Base-by-base conservation (phyloP, 2,329 filamentous ascomycete species). In the Paraphaeosphaeria minitans region DNA sequence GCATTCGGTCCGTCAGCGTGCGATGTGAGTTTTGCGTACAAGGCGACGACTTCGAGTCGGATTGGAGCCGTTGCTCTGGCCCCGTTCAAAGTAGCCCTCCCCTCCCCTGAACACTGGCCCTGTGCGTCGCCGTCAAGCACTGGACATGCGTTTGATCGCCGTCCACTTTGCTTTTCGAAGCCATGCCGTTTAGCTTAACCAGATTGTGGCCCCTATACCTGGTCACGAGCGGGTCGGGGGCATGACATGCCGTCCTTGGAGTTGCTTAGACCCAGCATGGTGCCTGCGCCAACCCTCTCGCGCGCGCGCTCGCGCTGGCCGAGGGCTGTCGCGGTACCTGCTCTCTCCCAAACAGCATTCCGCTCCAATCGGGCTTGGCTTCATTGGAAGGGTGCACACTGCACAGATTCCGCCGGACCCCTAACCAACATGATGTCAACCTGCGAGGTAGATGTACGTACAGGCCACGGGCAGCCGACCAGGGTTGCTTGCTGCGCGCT, bases 111-210 rank as follows among this genome's bases (percentile, higher is more conserved):
- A 55, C 65, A 56, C 53, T 55, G 62, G 47, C 52, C 62, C 70
- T 69, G 66, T 64, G 65, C 66, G 62, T n/a, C 41, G 57, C 58
- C 57, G 57, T 66, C 65, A 71, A 73, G 72, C 72, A 75, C 66
- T 72, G 69, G 65, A 63, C 71, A 73, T 65, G 73, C 72, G 74
- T 76, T 75, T 75, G 73, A 76, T 76, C 74, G 72, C 72, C 74
- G 68, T 70, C 65, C 63, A 69, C 62, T 60, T 71, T 70, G 61
- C 65, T 69, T 70, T 67, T 48, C 27, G 35, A 33, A 57, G 45
- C 50, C 58, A 50, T 55, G 60, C 58, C 67, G 65, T 65, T 65
- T 69, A 53, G 41, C 41, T 53, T 35, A 65, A 63, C 67, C 65
- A 70, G 60, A 69, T 53, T 62, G 65, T 64, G 55, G 58, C 41